Evolutionary conservation across 371 early-diverging fungal species (phyloP), one percentile per base, ranked within the genome.

Genomic region (Coemansia sp.): DNA sequence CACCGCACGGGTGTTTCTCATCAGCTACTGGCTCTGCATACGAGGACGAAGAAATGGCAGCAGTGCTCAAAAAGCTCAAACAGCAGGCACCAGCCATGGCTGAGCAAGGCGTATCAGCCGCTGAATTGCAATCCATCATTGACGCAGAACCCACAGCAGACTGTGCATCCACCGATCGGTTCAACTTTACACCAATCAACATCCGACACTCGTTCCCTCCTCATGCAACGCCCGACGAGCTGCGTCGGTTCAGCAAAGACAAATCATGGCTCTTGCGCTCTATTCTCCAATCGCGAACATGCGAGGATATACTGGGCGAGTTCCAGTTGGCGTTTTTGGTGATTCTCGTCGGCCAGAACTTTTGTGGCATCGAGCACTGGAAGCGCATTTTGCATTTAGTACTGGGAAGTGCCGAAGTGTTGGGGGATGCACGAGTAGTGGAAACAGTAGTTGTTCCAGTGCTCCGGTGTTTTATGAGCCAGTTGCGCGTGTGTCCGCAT

Each of bases 351-450:
- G 95, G 90, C 2, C 91, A 94, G 62, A 90, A 93, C 60, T 94
- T 88, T 65, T 88, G 91, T 3, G 94, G 93, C 0, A 88, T 94
- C 54, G 89, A 93, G 66, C 94, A 93, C 80, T 96, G 94, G 94
- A 96, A 94, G 62, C 80, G 84, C 25, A 63, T 94, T 3, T 82
- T 93, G 4, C 86, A 89, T 11, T 59, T 95, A n/a, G 58, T 93
- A 7, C 90, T 90, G 66, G 80, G 80, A 11, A 87, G 90, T 47
- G 59, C 70, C 2, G 90, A 93, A n/a, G 81, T 85, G 7, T 66
- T 93, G 5, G 62, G 67, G 26, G 72, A 84, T 6, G 68, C 69
- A 25, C 25, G 18, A 0, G 8, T 59, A 44, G 57, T 67, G 5
- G 21, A n/a, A 1, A 28, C 5, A 0, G 16, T 69, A 30, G 23